Base-by-base conservation (phyloP, 2,329 filamentous ascomycete genomes). In the Phaeosphaeria sp. region DNA sequence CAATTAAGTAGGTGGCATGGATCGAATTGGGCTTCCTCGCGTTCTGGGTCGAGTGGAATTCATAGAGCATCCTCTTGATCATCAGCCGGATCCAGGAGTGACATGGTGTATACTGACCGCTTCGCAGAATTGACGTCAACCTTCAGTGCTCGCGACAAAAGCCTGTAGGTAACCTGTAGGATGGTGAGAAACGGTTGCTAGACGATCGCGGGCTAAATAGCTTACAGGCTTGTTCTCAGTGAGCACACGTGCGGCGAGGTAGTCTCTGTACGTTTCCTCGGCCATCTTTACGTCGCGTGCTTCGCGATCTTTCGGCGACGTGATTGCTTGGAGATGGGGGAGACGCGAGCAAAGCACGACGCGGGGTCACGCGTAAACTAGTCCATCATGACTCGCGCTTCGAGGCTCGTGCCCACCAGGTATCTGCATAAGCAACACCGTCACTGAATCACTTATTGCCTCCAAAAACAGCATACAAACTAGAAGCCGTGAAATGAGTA, bases 1-100 rank as follows among this genome's bases (percentile, higher is more conserved):
- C 90, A 46, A 99, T 74, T 49, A 97, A 81, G 78, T 97, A 99
- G n/a, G 93, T 97, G 46, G 94, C 95, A 79, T 96, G 87, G n/a
- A 97, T 82, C 23, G 87, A 89, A 21, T 87, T 85, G 0, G 90
- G 84, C 59, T 88, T 90, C 76, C 90, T 91, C 54, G 81, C 83
- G 76, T 93, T 96, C 73, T 96, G 90, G 55, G 83, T 86, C 61
- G 84, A 83, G 75, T 97, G 87, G 66, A 96, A 98, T 30, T 96
- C 91, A 77, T 87, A 96, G 17, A 93, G 87, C 86, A 95, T 96
- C 76, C 90, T 96, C 39, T 1, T 33, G 20, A 57, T 6, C 5
- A 47, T 77, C 18, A 75, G 72, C 42, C 43, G 6, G 36, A 33
- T 25, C 47, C n/a, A 43, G 30, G 10, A 43, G 7, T 36, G 13